Base-by-base conservation (phyloP, 1,284 basidiomycete species). In the Irpex sp. region DNA sequence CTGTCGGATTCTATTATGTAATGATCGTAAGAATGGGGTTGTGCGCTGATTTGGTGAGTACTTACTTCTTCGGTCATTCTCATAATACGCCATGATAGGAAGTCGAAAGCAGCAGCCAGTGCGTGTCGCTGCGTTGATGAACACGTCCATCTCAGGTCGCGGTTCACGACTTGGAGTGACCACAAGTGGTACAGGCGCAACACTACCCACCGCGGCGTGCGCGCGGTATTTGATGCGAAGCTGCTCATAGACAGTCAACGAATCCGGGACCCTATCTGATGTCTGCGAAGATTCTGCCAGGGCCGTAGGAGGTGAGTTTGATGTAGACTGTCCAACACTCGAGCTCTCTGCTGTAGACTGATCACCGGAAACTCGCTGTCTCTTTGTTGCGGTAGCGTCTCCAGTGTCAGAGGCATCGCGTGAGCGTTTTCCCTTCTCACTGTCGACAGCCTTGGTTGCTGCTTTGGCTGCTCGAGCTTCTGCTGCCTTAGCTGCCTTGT, bases 31-130 rank as follows among this genome's bases (percentile, higher is more conserved):
- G 48, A 21, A 21, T 57, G 48, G 11, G 31, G n/a, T 8, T 6
- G 6, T 57, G 31, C 37, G 31, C 51, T 34, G n/a, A 31, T 17
- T 58, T 37, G 9, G 36, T 11, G 7, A 37, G 36, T 31, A 58
- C 62, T 34, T 44, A 44, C 63, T 44, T 4, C 7, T 51, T 13
- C 60, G 13, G 44, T 59, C 58, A 40, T 59, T 59, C 58, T 59
- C 58, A 26, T 59, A 59, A 38, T 51, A 61, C 36, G 52, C 60
- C 37, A 48, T 61, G 15, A 57, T 38, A 34, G 55, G 60, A 3
- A 34, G 34, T n/a, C 49, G 40, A 26, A 19, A 62, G 38, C 26
- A 58, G 21, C 37, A 44, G 51, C 34, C 38, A 2, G 17, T 11
- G 2, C 40, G 58, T 6, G 40, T 48, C 37, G 40, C 6, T 36